phyloP scores from a whole-genome alignment of 345 rosid species.

The Heritiera littoralis region DNA sequence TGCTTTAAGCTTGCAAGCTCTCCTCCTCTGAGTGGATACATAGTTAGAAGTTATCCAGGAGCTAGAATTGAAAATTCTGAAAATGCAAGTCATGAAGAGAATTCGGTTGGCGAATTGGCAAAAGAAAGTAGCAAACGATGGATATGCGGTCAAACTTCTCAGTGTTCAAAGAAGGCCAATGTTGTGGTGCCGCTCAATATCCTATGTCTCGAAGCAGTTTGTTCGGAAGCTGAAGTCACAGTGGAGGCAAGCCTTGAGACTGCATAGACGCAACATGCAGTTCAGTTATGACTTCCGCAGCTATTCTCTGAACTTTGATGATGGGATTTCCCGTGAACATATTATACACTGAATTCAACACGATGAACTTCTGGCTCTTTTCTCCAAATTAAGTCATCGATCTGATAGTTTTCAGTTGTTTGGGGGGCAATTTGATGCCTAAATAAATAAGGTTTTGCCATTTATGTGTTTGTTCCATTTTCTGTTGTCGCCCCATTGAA shows the following conservation, averaged over 20 bases:
- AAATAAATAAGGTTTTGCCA: slow-evolving; percentile 3
- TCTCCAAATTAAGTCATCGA: neutral
- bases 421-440: neutral
- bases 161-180: neutral
- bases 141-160: neutral
- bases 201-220: slow-evolving; percentile 32
- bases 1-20: neutral
- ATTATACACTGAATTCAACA: neutral
- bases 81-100: slow-evolving; percentile 36
- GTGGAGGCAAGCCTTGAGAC: slow-evolving; percentile 32
- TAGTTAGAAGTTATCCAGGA: neutral
- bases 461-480: neutral
- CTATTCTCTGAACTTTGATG: slow-evolving; percentile 48
- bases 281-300: slow-evolving; percentile 44
- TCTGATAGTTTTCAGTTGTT: neutral
- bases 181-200: slow-evolving; percentile 24
- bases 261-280: slow-evolving; percentile 29
- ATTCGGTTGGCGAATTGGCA: slow-evolving; percentile 25
- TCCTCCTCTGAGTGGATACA: neutral
- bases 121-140: slow-evolving; percentile 29
- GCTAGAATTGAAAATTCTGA: slow-evolving; percentile 21
- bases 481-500: neutral
- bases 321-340: slow-evolving; percentile 25
- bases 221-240: slow-evolving; percentile 41
- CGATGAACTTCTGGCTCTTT: neutral